A percentile compares a stretch with the other conserved stretches of the same genome.
These are phyloP conservation scores for Acanthamoeba quina DNA, from an alignment of 208 protist species.

Conservation along the genomic window DNA sequence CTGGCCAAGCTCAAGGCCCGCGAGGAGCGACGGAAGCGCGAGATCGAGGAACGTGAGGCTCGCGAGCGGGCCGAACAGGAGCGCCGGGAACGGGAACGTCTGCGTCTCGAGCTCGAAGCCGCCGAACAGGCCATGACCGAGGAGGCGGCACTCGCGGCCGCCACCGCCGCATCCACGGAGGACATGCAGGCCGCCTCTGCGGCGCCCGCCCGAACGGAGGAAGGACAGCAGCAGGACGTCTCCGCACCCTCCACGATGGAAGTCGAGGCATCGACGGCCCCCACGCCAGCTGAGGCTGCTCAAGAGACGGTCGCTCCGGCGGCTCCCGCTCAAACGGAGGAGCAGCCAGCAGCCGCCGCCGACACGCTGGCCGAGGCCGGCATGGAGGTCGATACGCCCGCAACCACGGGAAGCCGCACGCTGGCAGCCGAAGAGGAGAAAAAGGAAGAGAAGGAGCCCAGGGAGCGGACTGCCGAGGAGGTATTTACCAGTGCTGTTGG, in stretches of 20 bases:
- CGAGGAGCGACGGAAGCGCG: slow-evolving; percentile 22
- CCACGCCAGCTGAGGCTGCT: neutral
- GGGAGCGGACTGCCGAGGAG: slow-evolving; percentile 49
- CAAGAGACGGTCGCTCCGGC: neutral
- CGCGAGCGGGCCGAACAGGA: slow-evolving; percentile 20
- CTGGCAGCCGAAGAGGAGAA: neutral
- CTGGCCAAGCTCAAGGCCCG: slow-evolving; percentile 41
- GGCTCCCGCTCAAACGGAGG: too few relatives aligned
- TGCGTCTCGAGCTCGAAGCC: neutral
- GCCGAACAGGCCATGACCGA: slow-evolving; percentile 1
- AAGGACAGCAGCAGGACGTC: neutral
- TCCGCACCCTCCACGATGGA: neutral
- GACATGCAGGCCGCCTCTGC: neutral
- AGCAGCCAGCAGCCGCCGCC: neutral
- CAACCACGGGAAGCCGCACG: neutral
- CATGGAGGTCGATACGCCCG: slow-evolving; percentile 7
- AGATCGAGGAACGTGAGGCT: slow-evolving; percentile 2
- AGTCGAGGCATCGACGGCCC: neutral
- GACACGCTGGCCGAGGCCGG: neutral
- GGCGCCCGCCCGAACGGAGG: neutral
- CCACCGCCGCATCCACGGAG: neutral
- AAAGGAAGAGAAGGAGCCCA: slow-evolving; percentile 1
- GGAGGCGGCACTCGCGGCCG: neutral
- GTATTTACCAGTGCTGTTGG: neutral
- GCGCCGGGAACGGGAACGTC: slow-evolving; percentile 26